These are phyloP conservation scores for Mucuna pruriens DNA, from an alignment of 306 rosid genomes.

Conservation along the genomic window DNA sequence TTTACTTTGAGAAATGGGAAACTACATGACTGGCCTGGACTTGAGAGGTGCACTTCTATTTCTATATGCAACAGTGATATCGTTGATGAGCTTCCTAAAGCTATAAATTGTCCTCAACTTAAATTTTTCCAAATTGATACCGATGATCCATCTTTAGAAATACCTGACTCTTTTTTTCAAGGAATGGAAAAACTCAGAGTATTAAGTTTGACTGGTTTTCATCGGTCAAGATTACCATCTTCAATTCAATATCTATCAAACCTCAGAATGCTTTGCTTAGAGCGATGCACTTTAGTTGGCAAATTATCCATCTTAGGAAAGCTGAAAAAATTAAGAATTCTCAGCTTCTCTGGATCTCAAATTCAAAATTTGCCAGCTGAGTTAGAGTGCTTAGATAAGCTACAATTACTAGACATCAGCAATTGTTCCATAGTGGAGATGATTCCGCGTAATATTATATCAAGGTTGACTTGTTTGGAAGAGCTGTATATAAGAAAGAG, in stretches of 20 bases:
- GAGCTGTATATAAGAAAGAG: background rate
- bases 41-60: slow-evolving; percentile 1
- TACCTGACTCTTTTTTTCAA: background rate
- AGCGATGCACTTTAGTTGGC: background rate
- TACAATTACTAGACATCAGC: background rate
- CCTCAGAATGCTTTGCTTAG: slow-evolving; percentile 3
- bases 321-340: slow-evolving; percentile 10
- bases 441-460: background rate
- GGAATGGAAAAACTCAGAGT: slow-evolving; percentile 1
- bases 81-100: background rate
- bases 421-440: background rate
- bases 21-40: slow-evolving; percentile 13
- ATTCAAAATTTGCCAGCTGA: background rate
- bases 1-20: slow-evolving; percentile 6
- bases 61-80: slow-evolving; percentile 1
- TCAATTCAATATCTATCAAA: background rate
- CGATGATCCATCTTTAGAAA: background rate
- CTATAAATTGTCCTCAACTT: slow-evolving; percentile 1
- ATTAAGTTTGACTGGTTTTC: background rate
- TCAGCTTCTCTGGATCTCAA: background rate
- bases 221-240: background rate
- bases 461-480: background rate
- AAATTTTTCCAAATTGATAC: background rate
- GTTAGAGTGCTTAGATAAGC: background rate
- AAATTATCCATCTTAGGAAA: background rate